Evolutionary conservation across 805 yeast genomes (phyloP).

Genomic region (Metschnikowia koreensis): DNA sequence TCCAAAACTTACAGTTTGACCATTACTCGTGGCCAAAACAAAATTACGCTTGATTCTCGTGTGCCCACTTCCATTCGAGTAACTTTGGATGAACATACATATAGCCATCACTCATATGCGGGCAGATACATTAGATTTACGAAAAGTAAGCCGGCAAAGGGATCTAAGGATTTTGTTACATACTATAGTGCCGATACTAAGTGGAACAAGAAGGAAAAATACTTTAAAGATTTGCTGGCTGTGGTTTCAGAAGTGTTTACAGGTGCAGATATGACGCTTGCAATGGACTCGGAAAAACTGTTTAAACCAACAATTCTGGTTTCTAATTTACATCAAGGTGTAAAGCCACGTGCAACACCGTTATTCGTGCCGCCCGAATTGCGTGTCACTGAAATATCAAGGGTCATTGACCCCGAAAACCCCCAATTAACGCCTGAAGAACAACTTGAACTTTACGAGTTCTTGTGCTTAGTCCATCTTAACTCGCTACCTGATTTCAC

Average conservation of each 20-base stretch:
- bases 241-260: constrained; percentile 10
- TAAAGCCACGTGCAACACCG: neutral
- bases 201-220: neutral
- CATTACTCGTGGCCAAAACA: constrained; percentile 2
- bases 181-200: constrained; percentile 2
- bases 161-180: constrained; percentile 6
- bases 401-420: neutral
- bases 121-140: constrained; percentile 15
- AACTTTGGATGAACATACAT: constrained; percentile 12
- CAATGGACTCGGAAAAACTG: neutral
- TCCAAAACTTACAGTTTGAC: neutral
- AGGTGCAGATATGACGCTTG: neutral
- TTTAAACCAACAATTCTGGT: neutral
- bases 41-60: constrained; percentile 4
- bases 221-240: constrained; percentile 10
- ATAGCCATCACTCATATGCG: constrained; percentile 14
- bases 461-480: constrained; percentile 14
- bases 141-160: constrained; percentile 13
- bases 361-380: neutral
- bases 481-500: constrained; percentile 13
- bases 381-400: neutral
- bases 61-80: neutral
- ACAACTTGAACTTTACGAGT: constrained; percentile 14
- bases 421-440: neutral
- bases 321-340: neutral